These are phyloP conservation scores for Lactarius quietus DNA, from an alignment of 768 basidiomycete genomes.

Conservation along the genomic window DNA sequence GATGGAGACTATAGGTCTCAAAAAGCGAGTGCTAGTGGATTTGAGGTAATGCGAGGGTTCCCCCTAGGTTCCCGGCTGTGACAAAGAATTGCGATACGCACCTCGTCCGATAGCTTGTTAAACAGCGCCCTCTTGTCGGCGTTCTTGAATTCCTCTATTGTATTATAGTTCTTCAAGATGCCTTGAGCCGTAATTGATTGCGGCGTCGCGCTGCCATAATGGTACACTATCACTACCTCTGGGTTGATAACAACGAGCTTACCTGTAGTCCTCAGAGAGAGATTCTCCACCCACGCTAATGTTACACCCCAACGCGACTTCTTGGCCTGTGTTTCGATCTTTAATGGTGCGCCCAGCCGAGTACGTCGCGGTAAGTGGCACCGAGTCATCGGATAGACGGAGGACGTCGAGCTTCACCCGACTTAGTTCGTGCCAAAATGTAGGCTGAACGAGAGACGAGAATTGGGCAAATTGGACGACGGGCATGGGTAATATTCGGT, in stretches of 20 bases:
- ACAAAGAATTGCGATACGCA: slow-evolving; percentile 32
- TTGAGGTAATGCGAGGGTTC: background rate
- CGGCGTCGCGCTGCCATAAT: slow-evolving; percentile 40
- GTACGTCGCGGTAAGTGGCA: slow-evolving; percentile 66
- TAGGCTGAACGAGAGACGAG: slow-evolving; percentile 80
- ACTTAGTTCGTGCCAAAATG: slow-evolving; percentile 91
- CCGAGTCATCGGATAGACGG: slow-evolving; percentile 68
- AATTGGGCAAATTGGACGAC: slow-evolving; percentile 90
- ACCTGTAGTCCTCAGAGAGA: slow-evolving; percentile 46
- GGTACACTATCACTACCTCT: background rate
- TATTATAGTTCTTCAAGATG: slow-evolving; percentile 90
- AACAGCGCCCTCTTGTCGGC: slow-evolving; percentile 88
- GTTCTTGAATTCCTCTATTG: slow-evolving; percentile 91
- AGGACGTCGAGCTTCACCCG: slow-evolving; percentile 88
- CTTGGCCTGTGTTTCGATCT: slow-evolving; percentile 73
- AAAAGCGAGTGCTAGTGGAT: background rate
- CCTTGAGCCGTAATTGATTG: slow-evolving; percentile 57
- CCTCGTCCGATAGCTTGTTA: slow-evolving; percentile 65
- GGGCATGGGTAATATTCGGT: slow-evolving; percentile 35
- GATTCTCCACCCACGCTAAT: slow-evolving; percentile 62
- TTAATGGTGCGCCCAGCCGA: slow-evolving; percentile 63
- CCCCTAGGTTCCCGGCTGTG: background rate
- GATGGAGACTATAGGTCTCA: background rate
- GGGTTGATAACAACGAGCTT: slow-evolving; percentile 34
- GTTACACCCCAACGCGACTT: slow-evolving; percentile 68